Conservation (phyloP, 192 early-diverging fungal species). For the Chytriomyces sp. region DNA sequence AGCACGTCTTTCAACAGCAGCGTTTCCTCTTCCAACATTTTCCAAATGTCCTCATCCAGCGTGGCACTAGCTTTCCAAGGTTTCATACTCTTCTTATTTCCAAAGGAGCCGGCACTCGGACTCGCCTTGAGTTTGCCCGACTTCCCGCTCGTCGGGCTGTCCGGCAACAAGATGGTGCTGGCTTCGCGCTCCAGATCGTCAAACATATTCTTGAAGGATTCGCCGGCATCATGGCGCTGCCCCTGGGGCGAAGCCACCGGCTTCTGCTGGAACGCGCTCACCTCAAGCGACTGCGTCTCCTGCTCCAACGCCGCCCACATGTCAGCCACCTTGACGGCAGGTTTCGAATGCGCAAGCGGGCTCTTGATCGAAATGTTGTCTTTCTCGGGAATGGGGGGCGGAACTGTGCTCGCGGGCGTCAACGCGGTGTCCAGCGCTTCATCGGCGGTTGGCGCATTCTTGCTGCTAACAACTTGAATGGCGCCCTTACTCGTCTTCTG, state of each 20-base stretch:
- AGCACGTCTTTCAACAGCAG: constrained; percentile 4
- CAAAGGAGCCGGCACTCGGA: neutral
- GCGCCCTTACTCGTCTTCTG: too few relatives aligned
- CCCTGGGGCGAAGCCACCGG: neutral
- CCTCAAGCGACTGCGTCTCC: neutral
- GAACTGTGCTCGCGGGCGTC: neutral
- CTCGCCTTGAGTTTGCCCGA: neutral
- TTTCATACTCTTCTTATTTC: constrained; percentile 2
- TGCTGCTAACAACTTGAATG: too few relatives aligned
- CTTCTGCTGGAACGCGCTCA: neutral
- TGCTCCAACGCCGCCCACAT: constrained; percentile 6
- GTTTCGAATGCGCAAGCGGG: neutral
- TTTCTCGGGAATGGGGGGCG: neutral
- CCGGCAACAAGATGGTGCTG: neutral
- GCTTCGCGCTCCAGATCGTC: constrained; percentile 10
- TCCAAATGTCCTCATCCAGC: constrained; percentile 15
- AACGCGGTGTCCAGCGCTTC: neutral
- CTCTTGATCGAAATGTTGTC: neutral
- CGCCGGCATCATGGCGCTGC: neutral
- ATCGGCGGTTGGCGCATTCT: too few relatives aligned
- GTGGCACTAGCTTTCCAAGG: neutral
- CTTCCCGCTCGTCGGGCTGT: neutral
- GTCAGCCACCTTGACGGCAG: neutral
- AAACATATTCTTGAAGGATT: constrained; percentile 1
- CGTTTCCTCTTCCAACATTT: constrained; percentile 6